Conservation (phyloP, 768 basidiomycete species). For the Pisolithus sp. region DNA sequence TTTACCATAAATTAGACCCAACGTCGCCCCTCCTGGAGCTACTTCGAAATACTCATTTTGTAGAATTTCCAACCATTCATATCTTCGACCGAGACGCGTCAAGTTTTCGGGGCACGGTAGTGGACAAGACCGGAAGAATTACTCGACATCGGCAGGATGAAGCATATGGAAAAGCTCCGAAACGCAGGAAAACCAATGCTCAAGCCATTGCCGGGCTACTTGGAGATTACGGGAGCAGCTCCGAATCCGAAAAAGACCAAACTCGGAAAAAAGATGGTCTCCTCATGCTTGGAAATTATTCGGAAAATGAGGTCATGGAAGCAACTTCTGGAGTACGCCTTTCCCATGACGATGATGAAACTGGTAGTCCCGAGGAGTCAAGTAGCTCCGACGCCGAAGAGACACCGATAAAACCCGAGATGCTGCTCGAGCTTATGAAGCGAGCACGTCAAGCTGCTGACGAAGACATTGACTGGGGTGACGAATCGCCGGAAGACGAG, state of each 20-base stretch:
- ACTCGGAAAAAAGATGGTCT: slow-evolving; percentile 9
- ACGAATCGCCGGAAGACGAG: slow-evolving; percentile 20
- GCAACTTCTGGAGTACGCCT: background rate
- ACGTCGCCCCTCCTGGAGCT: slow-evolving; percentile 38
- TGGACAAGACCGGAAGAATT: slow-evolving; percentile 46
- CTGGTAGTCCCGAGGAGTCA: slow-evolving; percentile 1
- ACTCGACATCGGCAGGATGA: slow-evolving; percentile 15
- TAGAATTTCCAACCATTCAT: slow-evolving; percentile 82
- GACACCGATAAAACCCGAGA: slow-evolving; percentile 11
- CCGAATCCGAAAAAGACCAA: slow-evolving; percentile 22
- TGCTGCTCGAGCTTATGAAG: slow-evolving; percentile 18
- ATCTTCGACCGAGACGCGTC: slow-evolving; percentile 53
- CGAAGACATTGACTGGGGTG: slow-evolving; percentile 26
- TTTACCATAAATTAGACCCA: slow-evolving; percentile 55
- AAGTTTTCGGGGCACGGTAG: slow-evolving; percentile 51
- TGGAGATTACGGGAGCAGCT: slow-evolving; percentile 47
- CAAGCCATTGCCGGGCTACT: slow-evolving; percentile 52
- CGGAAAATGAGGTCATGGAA: slow-evolving; percentile 14
- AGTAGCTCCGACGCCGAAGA: slow-evolving; percentile 6
- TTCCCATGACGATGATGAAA: background rate
- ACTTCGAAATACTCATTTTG: slow-evolving; percentile 59
- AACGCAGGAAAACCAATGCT: slow-evolving; percentile 54
- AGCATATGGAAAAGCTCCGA: slow-evolving; percentile 31
- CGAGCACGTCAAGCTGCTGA: slow-evolving; percentile 20
- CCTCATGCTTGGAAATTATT: slow-evolving; percentile 19